phyloP scores from a whole-genome alignment of 2,329 filamentous ascomycete species.

The Davidsoniella eucalypti region DNA sequence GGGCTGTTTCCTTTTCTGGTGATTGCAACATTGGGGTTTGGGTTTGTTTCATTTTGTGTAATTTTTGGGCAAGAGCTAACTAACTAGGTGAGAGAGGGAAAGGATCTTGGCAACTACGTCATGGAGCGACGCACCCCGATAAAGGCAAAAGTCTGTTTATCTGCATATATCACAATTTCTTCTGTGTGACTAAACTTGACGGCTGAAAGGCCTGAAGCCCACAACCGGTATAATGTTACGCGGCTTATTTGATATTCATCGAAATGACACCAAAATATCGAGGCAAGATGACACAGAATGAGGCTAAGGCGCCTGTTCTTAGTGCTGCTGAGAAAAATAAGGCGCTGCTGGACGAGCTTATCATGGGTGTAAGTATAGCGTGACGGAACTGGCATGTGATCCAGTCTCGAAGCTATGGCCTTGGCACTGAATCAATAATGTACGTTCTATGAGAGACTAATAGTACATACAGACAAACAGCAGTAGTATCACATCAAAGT shows the following conservation, averaged over 20 bases:
- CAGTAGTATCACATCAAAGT: slow-evolving; percentile 81
- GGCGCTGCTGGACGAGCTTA: slow-evolving; percentile 29
- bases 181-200: background rate
- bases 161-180: slow-evolving; percentile 6
- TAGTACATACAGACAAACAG: slow-evolving; percentile 53
- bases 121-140: background rate
- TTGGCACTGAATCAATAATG: background rate
- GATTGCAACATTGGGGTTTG: background rate
- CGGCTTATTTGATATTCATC: background rate
- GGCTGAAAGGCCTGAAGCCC: background rate
- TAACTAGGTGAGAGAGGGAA: too few species aligned
- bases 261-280: background rate
- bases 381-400: too few species aligned
- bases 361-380: slow-evolving; percentile 34
- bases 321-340: slow-evolving; percentile 14
- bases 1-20: background rate
- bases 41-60: background rate
- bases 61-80: background rate
- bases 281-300: background rate
- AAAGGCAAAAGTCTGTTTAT: background rate
- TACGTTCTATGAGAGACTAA: slow-evolving; percentile 9
- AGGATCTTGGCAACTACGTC: background rate
- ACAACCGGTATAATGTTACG: background rate
- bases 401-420: too few species aligned
- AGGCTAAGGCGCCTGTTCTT: slow-evolving; percentile 2